phyloP scores from a whole-genome alignment of 257 asterid genomes.

The Striga asiatica region DNA sequence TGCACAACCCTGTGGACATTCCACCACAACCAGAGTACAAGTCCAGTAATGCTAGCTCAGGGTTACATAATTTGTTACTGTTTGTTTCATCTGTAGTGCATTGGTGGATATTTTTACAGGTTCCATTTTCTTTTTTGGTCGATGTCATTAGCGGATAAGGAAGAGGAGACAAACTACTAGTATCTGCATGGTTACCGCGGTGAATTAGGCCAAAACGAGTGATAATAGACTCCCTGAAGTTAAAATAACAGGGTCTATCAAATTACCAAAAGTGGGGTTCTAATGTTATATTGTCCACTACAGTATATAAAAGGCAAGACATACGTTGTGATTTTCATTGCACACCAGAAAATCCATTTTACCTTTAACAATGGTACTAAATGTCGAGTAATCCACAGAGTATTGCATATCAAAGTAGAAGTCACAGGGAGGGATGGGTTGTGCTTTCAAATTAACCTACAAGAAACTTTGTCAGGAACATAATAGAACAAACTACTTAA shows the following conservation, averaged over 20 bases:
- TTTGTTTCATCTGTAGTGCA: constrained; percentile 11
- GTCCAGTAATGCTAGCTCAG: constrained; percentile 33
- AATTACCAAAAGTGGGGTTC: neutral
- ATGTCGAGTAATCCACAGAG: constrained; percentile 39
- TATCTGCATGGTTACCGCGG: constrained; percentile 20
- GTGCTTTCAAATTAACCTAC: constrained; percentile 27
- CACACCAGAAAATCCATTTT: constrained; percentile 8
- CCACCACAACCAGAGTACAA: constrained; percentile 51
- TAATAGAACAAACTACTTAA: constrained; percentile 5
- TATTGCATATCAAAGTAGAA: constrained; percentile 40
- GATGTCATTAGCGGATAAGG: constrained; percentile 13
- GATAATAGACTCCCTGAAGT: constrained; percentile 1
- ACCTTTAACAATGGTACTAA: constrained; percentile 27
- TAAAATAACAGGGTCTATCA: neutral
- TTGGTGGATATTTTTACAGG: constrained; percentile 11
- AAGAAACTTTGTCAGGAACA: constrained; percentile 8
- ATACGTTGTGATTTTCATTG: neutral
- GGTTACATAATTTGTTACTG: neutral
- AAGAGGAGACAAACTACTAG: constrained; percentile 12
- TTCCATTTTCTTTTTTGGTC: constrained; percentile 5
- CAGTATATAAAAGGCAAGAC: constrained; percentile 2
- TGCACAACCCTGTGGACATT: constrained; percentile 41
- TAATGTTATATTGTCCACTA: neutral
- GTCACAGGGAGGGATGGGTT: constrained; percentile 30
- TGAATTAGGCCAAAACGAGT: constrained; percentile 4